Conservation (phyloP, 78 protist species). For the Dictyostelium intermedium region DNA sequence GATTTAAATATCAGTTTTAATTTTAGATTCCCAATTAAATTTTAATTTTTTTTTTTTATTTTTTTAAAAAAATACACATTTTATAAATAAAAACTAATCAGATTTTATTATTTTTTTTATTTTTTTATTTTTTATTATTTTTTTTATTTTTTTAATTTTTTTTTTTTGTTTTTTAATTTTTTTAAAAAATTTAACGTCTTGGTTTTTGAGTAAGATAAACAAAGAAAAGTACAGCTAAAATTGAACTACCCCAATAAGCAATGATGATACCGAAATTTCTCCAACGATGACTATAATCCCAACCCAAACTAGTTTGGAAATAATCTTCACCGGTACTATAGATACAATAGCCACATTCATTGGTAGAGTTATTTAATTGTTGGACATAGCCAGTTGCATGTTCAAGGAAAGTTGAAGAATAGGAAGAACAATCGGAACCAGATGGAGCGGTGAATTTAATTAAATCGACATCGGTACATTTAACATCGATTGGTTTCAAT, state of each 20-base stretch:
- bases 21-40: too few species aligned
- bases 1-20: too few species aligned
- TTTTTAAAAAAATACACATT: too few species aligned
- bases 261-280: constrained; percentile 62
- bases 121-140: too few species aligned
- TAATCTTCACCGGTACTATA: constrained; percentile 12
- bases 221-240: constrained; percentile 9
- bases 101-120: too few species aligned
- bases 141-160: neutral
- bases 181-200: constrained; percentile 26
- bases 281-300: constrained; percentile 33
- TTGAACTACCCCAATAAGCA: constrained; percentile 56
- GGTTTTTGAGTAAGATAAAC: constrained; percentile 66
- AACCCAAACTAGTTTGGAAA: constrained; percentile 3
- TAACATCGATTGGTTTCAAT: neutral
- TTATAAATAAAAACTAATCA: too few species aligned
- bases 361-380: neutral
- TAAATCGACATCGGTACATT: constrained; percentile 13
- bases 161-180: neutral
- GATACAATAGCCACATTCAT: constrained; percentile 58
- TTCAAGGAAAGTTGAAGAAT: constrained; percentile 7
- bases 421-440: constrained; percentile 9
- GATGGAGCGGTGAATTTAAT: constrained; percentile 42
- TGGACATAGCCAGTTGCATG: neutral
- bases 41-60: too few species aligned